Percentiles rank a stretch among this genome's conserved stretches.
These are phyloP conservation scores for Voacanga thouarsii DNA, from an alignment of 257 asterid species.

Conservation along the genomic window DNA sequence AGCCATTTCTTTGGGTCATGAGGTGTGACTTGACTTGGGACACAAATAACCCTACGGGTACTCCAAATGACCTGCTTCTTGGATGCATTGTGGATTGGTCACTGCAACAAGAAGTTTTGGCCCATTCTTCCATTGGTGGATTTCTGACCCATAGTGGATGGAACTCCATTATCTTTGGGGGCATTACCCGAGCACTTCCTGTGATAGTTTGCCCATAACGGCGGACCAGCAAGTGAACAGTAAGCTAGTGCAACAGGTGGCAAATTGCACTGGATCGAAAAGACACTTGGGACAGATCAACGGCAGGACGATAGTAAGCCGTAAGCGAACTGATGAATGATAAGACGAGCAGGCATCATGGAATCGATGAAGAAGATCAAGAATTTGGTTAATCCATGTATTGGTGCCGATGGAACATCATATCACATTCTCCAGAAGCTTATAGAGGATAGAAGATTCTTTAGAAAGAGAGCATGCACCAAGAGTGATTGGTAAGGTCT, in stretches of 20 bases:
- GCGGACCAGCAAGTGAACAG: slow-evolving; percentile 5
- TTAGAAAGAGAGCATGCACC: no score
- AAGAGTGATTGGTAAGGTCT: no score
- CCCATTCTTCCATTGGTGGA: background rate
- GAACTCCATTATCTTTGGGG: slow-evolving; percentile 3
- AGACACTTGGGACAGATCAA: background rate
- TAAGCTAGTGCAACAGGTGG: slow-evolving; percentile 5
- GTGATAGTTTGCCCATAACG: background rate
- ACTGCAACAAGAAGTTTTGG: background rate
- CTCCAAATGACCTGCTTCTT: background rate
- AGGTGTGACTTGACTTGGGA: no score
- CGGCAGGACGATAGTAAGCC: background rate
- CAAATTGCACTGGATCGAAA: background rate
- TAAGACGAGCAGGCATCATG: background rate
- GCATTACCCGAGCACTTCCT: background rate
- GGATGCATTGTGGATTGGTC: slow-evolving; percentile 3
- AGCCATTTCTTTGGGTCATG: no score
- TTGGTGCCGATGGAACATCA: no score
- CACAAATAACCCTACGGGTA: no score
- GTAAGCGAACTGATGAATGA: background rate
- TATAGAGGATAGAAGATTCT: no score
- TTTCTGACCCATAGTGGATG: background rate
- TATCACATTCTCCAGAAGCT: no score
- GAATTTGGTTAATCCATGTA: no score
- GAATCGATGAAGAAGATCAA: no score